Base-by-base conservation (phyloP, 2,329 filamentous ascomycete genomes). In the Fusarium sulawesiense region DNA sequence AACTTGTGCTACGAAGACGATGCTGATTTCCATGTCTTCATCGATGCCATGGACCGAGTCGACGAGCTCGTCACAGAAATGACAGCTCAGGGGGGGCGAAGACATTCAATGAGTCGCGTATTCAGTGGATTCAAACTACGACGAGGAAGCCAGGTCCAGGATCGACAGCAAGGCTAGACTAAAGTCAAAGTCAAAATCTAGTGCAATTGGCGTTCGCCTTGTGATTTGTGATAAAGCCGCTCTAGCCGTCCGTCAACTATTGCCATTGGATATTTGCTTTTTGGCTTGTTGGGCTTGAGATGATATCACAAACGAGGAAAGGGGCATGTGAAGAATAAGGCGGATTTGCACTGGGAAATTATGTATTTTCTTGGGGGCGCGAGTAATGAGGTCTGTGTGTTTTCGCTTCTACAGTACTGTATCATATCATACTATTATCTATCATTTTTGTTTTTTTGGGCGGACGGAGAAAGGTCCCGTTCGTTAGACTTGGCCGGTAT, bases 1-100 rank as follows among this genome's bases (percentile, higher is more conserved):
- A 62, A 65, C n/a, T 58, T 75, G 29, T 60, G 64, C 46, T 75
- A 74, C 51, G 73, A 75, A 58, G 73, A 75, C 9, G 73, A 75
- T 41, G 60, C 64, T 27, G 64, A 75, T 37, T 75, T 75, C 46
- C 73, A 75, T 66, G 68, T 61, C 30, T 75, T 75, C 46, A 75
- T 75, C 51, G 70, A 74, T 45, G 70, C 66, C 32, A 55, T 75
- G 47, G 71, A 75, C 25, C 71, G 70, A 13, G 73, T 75, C 46
- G 73, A 75, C 27, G 47, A 65, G 23, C 63, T 75, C 40, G 65
- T 75, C 46, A 65, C 64, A 46, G 67, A 75, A 60, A 21, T 44
- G 27, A 14, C 57, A 46, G 41, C 62, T 60, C 7, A 56, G 45
- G 61, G 51, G 41, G 55, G 62, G 32, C 66, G 67, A 59, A 68